A percentile compares a stretch with the other conserved stretches of the same genome.
Evolutionary conservation across 768 basidiomycete species (phyloP).

Genomic region (Calocera cornea): DNA sequence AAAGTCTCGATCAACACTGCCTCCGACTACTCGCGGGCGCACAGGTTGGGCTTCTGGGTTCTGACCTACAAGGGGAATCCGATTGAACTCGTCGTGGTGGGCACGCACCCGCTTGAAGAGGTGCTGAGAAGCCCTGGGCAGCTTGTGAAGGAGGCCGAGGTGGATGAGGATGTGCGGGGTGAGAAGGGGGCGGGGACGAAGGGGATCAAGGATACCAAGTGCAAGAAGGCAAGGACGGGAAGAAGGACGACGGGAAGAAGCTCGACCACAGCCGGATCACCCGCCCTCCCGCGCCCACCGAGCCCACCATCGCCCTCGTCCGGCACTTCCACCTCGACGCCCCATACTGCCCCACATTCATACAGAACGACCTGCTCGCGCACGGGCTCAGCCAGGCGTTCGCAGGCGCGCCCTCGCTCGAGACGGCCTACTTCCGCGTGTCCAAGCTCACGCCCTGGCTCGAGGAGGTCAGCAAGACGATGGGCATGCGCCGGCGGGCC

Average conservation of each 20-base stretch:
- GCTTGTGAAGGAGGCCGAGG: constrained; percentile 14
- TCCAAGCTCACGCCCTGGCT: not conserved
- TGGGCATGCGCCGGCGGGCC: too few species aligned
- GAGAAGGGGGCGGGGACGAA: not conserved
- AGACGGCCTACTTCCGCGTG: constrained; percentile 9
- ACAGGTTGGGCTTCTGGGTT: constrained; percentile 57
- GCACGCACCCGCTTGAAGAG: constrained; percentile 34
- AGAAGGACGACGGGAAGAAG: constrained; percentile 7
- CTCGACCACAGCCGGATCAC: constrained; percentile 18
- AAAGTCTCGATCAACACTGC: constrained; percentile 42
- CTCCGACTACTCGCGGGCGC: constrained; percentile 43
- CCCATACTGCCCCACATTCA: constrained; percentile 38
- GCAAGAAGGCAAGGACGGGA: not conserved
- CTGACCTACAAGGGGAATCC: constrained; percentile 45
- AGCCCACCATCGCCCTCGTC: constrained; percentile 37
- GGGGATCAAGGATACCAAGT: not conserved
- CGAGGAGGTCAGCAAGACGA: not conserved
- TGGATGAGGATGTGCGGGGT: not conserved
- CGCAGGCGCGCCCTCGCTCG: constrained; percentile 19
- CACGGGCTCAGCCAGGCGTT: constrained; percentile 50
- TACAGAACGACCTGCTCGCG: constrained; percentile 54
- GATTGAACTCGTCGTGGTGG: constrained; percentile 57
- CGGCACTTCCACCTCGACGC: constrained; percentile 67
- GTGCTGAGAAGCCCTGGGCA: constrained; percentile 26
- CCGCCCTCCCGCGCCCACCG: not conserved